phyloP scores from a whole-genome alignment of 2,329 filamentous ascomycete genomes.

The Pestalotiopsis sp. region DNA sequence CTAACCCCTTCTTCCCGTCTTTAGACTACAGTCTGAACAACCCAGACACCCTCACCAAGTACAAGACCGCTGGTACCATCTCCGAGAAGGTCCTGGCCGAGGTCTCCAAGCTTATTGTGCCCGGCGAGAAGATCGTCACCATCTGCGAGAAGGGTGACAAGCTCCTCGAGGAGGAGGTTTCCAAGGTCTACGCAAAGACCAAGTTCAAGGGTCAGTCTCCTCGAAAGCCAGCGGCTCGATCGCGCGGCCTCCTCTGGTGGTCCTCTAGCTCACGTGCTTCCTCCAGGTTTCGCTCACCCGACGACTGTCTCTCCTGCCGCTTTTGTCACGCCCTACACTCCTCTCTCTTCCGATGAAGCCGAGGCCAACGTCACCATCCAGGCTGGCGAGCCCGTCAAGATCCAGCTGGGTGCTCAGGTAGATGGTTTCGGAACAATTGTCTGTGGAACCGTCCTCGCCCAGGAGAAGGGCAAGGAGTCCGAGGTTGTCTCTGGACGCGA shows the following conservation, averaged over 20 bases:
- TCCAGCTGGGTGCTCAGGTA: slow-evolving; percentile 98
- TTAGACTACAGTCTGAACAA: slow-evolving; percentile 90
- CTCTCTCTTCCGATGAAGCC: slow-evolving; percentile 80
- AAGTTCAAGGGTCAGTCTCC: slow-evolving; percentile 84
- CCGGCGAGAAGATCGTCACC: slow-evolving; percentile 89
- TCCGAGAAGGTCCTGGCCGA: slow-evolving; percentile 93
- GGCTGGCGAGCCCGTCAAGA: slow-evolving; percentile 88
- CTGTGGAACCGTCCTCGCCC: slow-evolving; percentile 86
- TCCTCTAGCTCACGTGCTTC: neutral
- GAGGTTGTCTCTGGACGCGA: slow-evolving; percentile 73
- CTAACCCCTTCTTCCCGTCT: slow-evolving; percentile 8
- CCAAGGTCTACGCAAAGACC: slow-evolving; percentile 98
- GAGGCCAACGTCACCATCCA: slow-evolving; percentile 83
- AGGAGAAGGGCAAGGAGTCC: slow-evolving; percentile 59
- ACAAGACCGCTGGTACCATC: slow-evolving; percentile 95
- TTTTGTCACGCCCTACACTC: slow-evolving; percentile 96
- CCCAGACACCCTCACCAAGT: slow-evolving; percentile 96
- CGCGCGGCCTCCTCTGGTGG: neutral
- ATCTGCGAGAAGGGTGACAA: slow-evolving; percentile 96
- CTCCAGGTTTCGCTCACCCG: slow-evolving; percentile 82
- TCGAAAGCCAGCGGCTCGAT: neutral
- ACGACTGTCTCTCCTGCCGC: slow-evolving; percentile 93
- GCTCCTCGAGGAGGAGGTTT: slow-evolving; percentile 88
- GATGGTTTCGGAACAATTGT: slow-evolving; percentile 96
- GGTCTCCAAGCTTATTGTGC: slow-evolving; percentile 73